Conservation (phyloP, 345 rosid genomes). For the Firmiana major region DNA sequence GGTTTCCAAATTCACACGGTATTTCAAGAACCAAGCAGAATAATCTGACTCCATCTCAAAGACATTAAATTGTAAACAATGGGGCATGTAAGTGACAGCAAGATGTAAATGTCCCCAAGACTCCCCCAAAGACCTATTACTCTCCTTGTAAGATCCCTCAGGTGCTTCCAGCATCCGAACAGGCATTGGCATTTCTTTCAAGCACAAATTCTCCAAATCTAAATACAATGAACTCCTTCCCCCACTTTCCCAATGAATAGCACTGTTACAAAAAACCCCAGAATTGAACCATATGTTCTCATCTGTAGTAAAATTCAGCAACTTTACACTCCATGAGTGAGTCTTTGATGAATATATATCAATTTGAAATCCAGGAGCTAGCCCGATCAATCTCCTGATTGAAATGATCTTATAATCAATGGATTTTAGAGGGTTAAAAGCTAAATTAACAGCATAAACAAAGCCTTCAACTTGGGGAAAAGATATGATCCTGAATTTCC, state of each 20-base stretch:
- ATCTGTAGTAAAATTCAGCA: not conserved
- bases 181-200: not conserved
- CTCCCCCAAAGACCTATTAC: not conserved
- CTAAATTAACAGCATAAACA: not conserved
- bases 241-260: constrained; percentile 2
- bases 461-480: not conserved
- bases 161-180: not conserved
- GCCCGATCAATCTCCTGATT: not conserved
- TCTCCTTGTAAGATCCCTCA: not conserved
- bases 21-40: not conserved
- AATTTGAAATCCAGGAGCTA: not conserved
- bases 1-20: not conserved
- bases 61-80: too few species aligned
- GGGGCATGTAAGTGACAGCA: too few species aligned
- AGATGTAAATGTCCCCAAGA: not conserved
- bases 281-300: not conserved
- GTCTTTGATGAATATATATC: constrained; percentile 11
- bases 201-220: not conserved
- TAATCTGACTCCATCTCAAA: too few species aligned
- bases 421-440: constrained; percentile 5
- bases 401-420: not conserved
- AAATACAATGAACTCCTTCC: not conserved
- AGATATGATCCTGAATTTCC: not conserved
- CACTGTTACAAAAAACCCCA: constrained; percentile 3
- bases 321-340: not conserved